phyloP scores from a whole-genome alignment of 148 eudicot genomes.

The Oxyria digyna region DNA sequence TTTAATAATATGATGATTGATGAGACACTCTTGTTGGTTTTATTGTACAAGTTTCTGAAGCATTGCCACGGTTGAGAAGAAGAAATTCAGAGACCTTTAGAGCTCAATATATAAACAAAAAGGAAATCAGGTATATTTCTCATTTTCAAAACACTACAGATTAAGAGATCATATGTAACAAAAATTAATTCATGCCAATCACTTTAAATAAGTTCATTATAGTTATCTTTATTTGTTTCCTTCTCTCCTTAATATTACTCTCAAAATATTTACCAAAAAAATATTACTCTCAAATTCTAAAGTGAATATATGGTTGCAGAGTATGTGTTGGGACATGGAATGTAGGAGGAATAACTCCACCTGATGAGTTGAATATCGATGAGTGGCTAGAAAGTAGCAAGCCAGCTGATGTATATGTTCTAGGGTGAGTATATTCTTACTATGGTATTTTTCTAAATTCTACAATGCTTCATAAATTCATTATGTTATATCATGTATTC shows the following conservation, averaged over 20 bases:
- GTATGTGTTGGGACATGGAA: conserved; percentile 91
- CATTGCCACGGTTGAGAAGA: conserved; percentile 52
- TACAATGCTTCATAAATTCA: too few species aligned
- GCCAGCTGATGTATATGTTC: conserved; percentile 83
- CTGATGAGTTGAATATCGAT: conserved; percentile 74
- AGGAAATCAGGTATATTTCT: conserved; percentile 59
- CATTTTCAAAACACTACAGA: not conserved
- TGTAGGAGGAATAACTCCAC: conserved; percentile 71
- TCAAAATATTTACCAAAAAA: too few species aligned
- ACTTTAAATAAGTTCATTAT: too few species aligned
- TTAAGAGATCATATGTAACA: not conserved
- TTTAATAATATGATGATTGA: too few species aligned
- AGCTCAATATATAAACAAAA: conserved; percentile 73
- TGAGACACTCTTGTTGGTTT: too few species aligned
- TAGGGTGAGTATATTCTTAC: conserved; percentile 45
- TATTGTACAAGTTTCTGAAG: conserved; percentile 36
- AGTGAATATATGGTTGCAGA: conserved; percentile 23
- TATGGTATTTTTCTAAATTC: too few species aligned
- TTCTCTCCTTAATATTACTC: too few species aligned
- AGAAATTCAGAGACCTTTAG: conserved; percentile 90
- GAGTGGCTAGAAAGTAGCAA: conserved; percentile 62
- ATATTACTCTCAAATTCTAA: too few species aligned
- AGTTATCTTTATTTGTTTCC: not conserved
- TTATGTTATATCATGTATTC: too few species aligned
- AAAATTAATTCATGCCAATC: not conserved